Evolutionary conservation across 225 moss, liverwort and hornwort species (phyloP), one percentile per base, ranked within the genome.

Genomic region (Bryoerythrophyllum caledonicum): DNA sequence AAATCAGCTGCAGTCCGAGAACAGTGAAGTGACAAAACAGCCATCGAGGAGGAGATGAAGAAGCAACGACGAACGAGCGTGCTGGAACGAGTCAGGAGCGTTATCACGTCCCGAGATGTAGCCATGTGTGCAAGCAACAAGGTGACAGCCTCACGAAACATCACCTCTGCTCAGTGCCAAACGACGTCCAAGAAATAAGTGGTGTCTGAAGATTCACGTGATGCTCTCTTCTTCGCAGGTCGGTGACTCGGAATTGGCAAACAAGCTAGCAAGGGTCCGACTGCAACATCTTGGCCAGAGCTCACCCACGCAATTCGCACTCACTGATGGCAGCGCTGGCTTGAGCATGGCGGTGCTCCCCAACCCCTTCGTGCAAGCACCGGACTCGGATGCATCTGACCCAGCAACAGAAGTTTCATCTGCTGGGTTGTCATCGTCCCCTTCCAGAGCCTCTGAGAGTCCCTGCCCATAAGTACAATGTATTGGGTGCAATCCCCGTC

Each of bases 81-180:
- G 60, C 83, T 91, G 43, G 97, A 99, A 60, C 82, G 88, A 48
- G 87, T 94, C 81, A 94, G 90, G 52, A 74, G 79, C 67, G 91
- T 84, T 57, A 80, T 95, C 66, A 92, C 94, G 54, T 78, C 88
- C 65, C 93, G 90, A 21, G 95, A 99, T 77, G 86, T 99, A 73
- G 84, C 88, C 38, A 83, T 95, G 81, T 95, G 93, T 51, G 97
- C 93, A 54, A 95, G 70, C 72, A 92, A 95, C 81, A 99, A 95
- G 90, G 97, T 89, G 48, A 27, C 17, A 57, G 51, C 9, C 44
- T n/a, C n/a, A n/a, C n/a, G n/a, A n/a, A 49, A 17, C 17, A 49
- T 19, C 19, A 19, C 48, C 48, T 49, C 48, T 49, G 48, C n/a
- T n/a, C n/a, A n/a, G n/a, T n/a, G n/a, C n/a, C n/a, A n/a, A n/a